A percentile compares a stretch with the other conserved stretches of the same genome.
Evolutionary conservation across 768 basidiomycete genomes (phyloP).

Genomic region (Holtermanniella nyarrowii): DNA sequence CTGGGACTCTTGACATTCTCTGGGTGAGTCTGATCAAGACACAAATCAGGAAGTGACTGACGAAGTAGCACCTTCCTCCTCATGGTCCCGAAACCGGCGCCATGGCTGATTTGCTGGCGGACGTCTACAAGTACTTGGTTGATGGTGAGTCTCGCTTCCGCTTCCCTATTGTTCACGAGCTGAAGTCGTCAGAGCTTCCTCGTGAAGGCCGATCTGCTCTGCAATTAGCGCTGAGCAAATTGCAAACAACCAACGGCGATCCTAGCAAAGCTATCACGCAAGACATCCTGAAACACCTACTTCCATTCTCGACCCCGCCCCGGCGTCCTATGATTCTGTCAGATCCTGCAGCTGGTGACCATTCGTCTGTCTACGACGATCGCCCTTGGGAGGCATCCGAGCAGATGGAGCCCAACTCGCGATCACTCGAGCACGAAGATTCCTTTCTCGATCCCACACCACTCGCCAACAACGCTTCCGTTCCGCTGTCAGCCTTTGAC

Average conservation of each 20-base stretch:
- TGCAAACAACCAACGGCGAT: neutral
- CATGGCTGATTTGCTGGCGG: neutral
- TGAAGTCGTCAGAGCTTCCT: neutral
- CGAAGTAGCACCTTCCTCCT: neutral
- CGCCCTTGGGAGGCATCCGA: conserved; percentile 32
- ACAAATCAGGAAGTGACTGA: neutral
- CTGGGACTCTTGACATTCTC: neutral
- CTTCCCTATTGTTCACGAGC: too few species aligned
- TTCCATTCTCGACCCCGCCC: conserved; percentile 17
- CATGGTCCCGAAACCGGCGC: neutral
- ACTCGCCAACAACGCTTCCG: conserved; percentile 19
- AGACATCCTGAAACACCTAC: neutral
- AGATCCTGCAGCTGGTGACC: conserved; percentile 1
- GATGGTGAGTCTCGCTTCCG: neutral
- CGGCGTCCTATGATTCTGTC: conserved; percentile 12
- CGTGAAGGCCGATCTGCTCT: neutral
- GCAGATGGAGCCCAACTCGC: conserved; percentile 15
- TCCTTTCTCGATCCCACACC: conserved; percentile 14
- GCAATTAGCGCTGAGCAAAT: neutral
- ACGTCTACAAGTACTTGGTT: neutral
- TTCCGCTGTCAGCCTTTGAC: conserved; percentile 21
- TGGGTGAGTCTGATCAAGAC: neutral
- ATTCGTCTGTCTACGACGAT: conserved; percentile 19
- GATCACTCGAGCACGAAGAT: conserved; percentile 8
- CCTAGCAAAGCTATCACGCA: too few species aligned